Conservation (phyloP, 2,329 filamentous ascomycete species). For the Fusarium sp. region DNA sequence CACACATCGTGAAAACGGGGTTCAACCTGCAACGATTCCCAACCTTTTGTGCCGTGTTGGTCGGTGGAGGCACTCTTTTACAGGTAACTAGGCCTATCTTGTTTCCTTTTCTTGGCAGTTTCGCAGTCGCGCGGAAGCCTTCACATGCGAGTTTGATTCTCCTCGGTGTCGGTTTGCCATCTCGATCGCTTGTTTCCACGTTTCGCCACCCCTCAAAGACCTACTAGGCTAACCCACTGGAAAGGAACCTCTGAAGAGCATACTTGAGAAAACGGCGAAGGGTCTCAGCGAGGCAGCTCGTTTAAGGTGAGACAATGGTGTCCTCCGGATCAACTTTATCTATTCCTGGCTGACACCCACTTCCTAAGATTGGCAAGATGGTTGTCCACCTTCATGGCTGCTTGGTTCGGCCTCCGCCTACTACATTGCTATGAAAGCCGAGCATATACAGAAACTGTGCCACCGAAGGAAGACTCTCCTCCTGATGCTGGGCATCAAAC, state of each 20-base stretch:
- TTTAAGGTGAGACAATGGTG: slow-evolving; percentile 46
- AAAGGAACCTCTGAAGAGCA: slow-evolving; percentile 52
- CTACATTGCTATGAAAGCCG: slow-evolving; percentile 70
- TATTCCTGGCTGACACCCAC: slow-evolving; percentile 27
- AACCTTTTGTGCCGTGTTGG: slow-evolving; percentile 73
- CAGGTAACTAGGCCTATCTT: slow-evolving; percentile 60
- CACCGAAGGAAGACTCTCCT: slow-evolving; percentile 49
- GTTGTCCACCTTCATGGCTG: slow-evolving; percentile 72
- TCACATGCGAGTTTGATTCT: slow-evolving; percentile 12
- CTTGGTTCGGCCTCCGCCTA: slow-evolving; percentile 70
- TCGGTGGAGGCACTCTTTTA: slow-evolving; percentile 74
- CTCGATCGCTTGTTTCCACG: not conserved
- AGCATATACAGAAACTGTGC: slow-evolving; percentile 59
- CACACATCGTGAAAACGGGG: slow-evolving; percentile 65
- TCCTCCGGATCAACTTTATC: not conserved
- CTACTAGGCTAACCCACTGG: slow-evolving; percentile 30
- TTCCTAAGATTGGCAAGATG: slow-evolving; percentile 67
- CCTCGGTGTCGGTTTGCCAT: not conserved
- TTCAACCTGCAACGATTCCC: slow-evolving; percentile 72
- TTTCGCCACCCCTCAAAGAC: slow-evolving; percentile 7
- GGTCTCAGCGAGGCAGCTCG: slow-evolving; percentile 46
- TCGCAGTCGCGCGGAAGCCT: no score
- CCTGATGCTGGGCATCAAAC: slow-evolving; percentile 46
- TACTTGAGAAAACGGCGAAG: slow-evolving; percentile 47
- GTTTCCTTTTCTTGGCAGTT: not conserved